Evolutionary conservation across 768 basidiomycete species (phyloP).

Genomic region (Coprinopsis strossmayeri): DNA sequence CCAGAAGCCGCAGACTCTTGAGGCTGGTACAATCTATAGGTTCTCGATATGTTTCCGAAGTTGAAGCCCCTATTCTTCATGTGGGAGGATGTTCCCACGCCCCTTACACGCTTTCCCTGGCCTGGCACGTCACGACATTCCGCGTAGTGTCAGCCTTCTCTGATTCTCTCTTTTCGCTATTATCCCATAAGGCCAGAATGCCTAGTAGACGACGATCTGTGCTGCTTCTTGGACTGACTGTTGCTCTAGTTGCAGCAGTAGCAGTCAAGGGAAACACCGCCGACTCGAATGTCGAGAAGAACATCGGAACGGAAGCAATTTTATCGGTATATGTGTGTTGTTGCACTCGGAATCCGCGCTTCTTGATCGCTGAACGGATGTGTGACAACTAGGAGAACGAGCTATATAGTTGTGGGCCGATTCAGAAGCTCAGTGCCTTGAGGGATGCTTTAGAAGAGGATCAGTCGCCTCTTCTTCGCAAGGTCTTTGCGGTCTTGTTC

Average conservation of each 20-base stretch:
- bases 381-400: conserved; percentile 30
- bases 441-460: conserved; percentile 55
- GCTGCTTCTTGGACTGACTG: neutral
- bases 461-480: conserved; percentile 71
- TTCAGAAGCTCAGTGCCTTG: conserved; percentile 46
- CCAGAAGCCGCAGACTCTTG: no score
- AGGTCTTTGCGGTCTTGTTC: conserved; percentile 75
- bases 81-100: neutral
- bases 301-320: conserved; percentile 4
- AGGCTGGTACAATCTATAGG: no score
- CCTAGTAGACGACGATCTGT: no score
- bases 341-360: neutral
- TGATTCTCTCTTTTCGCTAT: neutral
- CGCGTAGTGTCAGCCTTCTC: no score
- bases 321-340: conserved; percentile 9
- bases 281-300: neutral
- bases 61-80: no score
- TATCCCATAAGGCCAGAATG: no score
- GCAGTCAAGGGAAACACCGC: neutral
- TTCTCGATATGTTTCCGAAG: no score
- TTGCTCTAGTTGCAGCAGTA: neutral
- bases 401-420: conserved; percentile 31
- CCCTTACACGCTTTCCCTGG: neutral
- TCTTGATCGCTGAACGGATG: neutral
- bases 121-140: no score